Percentiles rank a stretch among this genome's conserved stretches.
Conservation (phyloP, 805 yeast genomes). For the Starmerella apicola region DNA sequence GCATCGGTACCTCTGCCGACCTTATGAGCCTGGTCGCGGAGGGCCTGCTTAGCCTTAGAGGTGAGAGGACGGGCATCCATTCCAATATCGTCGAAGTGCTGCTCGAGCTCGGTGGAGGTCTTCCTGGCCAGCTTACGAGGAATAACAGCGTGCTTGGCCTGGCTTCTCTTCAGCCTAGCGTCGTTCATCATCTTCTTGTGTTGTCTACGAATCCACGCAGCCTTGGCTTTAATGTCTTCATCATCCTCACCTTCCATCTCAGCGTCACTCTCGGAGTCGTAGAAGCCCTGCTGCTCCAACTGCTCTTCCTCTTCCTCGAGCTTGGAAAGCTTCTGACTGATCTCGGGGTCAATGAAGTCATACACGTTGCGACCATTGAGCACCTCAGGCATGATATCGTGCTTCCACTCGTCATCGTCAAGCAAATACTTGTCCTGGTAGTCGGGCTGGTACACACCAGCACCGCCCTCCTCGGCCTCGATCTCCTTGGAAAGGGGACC, state of each 20-base stretch:
- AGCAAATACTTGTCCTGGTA: conserved; percentile 81
- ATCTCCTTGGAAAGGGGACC: conserved; percentile 72
- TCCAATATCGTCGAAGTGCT: conserved; percentile 80
- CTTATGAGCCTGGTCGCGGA: conserved; percentile 30
- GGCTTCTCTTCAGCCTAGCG: conserved; percentile 72
- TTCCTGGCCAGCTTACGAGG: conserved; percentile 60
- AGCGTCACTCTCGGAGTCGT: conserved; percentile 52
- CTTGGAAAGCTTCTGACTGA: conserved; percentile 83
- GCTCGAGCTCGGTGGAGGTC: conserved; percentile 66
- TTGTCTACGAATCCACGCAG: conserved; percentile 88
- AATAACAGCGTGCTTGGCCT: conserved; percentile 85
- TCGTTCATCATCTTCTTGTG: conserved; percentile 88
- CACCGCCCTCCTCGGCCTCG: conserved; percentile 94
- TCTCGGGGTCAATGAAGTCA: conserved; percentile 94
- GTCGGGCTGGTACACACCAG: conserved; percentile 93
- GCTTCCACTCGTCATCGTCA: conserved; percentile 96
- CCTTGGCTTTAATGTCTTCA: conserved; percentile 69
- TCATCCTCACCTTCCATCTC: conserved; percentile 50
- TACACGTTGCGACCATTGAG: conserved; percentile 92
- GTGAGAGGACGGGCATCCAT: conserved; percentile 64
- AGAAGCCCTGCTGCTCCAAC: conserved; percentile 88
- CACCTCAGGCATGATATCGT: conserved; percentile 93
- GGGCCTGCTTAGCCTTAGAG: conserved; percentile 32
- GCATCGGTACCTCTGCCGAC: conserved; percentile 64
- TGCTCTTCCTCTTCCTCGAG: conserved; percentile 95